Evolutionary conservation across 2,329 filamentous ascomycete species (phyloP).

Genomic region (Pseudopyricularia javanii): DNA sequence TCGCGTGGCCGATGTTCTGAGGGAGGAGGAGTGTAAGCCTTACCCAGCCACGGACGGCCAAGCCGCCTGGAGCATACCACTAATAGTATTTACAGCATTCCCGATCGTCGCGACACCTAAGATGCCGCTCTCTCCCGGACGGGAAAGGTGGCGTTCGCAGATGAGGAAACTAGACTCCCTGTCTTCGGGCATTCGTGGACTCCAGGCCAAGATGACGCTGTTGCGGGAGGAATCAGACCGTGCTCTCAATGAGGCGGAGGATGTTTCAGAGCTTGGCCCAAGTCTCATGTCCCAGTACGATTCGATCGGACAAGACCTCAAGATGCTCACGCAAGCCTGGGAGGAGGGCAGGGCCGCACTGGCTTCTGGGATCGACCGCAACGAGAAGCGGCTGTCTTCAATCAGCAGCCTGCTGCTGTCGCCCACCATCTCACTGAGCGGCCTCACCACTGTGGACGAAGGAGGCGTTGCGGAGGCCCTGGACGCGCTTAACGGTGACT

Average conservation of each 20-base stretch:
- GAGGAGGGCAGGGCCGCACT: constrained; percentile 77
- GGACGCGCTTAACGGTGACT: constrained; percentile 57
- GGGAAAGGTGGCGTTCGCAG: constrained; percentile 75
- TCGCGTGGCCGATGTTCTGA: constrained; percentile 56
- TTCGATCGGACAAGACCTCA: constrained; percentile 79
- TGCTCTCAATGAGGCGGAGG: constrained; percentile 60
- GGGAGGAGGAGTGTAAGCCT: constrained; percentile 64
- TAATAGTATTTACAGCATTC: constrained; percentile 30
- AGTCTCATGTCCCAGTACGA: constrained; percentile 85
- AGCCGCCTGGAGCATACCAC: constrained; percentile 7
- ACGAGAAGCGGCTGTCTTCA: constrained; percentile 57
- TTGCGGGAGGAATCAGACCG: constrained; percentile 80
- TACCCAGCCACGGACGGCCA: neutral
- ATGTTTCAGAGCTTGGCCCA: constrained; percentile 64
- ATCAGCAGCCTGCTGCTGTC: constrained; percentile 46
- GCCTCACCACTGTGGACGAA: constrained; percentile 51
- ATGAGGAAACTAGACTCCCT: constrained; percentile 79
- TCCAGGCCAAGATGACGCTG: constrained; percentile 91
- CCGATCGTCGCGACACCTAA: constrained; percentile 43
- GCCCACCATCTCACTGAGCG: constrained; percentile 51
- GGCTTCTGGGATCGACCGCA: constrained; percentile 68
- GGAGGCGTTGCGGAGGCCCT: constrained; percentile 47
- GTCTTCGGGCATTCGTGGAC: constrained; percentile 76
- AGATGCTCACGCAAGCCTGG: constrained; percentile 71
- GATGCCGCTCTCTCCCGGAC: constrained; percentile 53